Conservation (phyloP, 2,329 filamentous ascomycete species). For the Epicoccum nigrum region DNA sequence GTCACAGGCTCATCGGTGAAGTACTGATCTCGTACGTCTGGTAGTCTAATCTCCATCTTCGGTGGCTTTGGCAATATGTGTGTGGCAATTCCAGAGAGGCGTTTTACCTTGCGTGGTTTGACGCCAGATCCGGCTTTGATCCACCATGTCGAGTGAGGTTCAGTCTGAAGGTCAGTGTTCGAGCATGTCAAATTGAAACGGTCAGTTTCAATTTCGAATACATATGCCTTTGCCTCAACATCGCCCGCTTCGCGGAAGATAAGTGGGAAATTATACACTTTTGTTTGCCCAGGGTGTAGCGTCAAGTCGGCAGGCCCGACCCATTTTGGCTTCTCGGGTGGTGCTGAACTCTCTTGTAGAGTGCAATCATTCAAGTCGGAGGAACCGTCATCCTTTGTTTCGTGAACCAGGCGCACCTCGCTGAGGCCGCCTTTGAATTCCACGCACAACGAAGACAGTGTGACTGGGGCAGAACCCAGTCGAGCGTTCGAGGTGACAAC, state of each 20-base stretch:
- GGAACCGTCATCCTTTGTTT: conserved; percentile 18
- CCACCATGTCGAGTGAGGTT: conserved; percentile 43
- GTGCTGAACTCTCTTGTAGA: conserved; percentile 36
- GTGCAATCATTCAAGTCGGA: conserved; percentile 30
- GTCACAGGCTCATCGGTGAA: conserved; percentile 82
- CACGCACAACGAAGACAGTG: conserved; percentile 56
- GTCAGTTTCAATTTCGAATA: conserved; percentile 67
- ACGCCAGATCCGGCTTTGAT: conserved; percentile 29
- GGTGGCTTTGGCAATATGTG: conserved; percentile 87
- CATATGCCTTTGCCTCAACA: conserved; percentile 68
- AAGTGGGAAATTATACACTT: conserved; percentile 73
- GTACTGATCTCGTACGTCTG: conserved; percentile 70
- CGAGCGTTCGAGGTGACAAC: conserved; percentile 58
- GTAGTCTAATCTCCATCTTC: conserved; percentile 78
- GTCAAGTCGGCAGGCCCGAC: conserved; percentile 67
- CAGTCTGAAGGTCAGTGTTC: conserved; percentile 53
- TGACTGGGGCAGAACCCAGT: conserved; percentile 53
- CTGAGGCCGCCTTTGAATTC: conserved; percentile 58
- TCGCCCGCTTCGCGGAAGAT: conserved; percentile 83
- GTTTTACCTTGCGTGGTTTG: conserved; percentile 38
- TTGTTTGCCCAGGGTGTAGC: conserved; percentile 69
- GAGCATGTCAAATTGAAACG: conserved; percentile 72
- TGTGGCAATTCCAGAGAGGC: conserved; percentile 58
- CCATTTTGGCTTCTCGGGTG: conserved; percentile 49
- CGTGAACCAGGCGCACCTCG: conserved; percentile 41